Evolutionary conservation across 1,284 basidiomycete genomes (phyloP).

Genomic region (Sutorius eximius): DNA sequence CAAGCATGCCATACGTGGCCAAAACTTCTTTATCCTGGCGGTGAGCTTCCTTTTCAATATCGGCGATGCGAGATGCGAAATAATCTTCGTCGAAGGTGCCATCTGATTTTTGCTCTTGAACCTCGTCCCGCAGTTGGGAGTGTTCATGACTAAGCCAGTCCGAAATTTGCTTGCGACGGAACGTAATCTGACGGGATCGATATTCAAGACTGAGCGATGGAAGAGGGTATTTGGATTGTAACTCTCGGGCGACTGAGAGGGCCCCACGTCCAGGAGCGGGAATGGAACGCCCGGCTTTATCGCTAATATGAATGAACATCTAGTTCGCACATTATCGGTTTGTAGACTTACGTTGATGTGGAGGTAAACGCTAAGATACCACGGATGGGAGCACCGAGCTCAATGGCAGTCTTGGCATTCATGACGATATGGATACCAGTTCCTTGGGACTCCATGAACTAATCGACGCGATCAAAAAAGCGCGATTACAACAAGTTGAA

Average conservation of each 20-base stretch:
- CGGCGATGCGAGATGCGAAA: conserved; percentile 69
- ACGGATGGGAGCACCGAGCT: conserved; percentile 92
- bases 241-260: conserved; percentile 82
- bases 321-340: not conserved
- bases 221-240: conserved; percentile 70
- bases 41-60: conserved; percentile 86
- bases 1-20: conserved; percentile 92
- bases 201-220: conserved; percentile 83
- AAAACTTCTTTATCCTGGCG: conserved; percentile 91
- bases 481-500: conserved; percentile 1
- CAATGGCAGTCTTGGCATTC: conserved; percentile 93
- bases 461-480: conserved; percentile 18
- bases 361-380: conserved; percentile 95
- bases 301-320: conserved; percentile 45
- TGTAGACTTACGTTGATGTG: conserved; percentile 79
- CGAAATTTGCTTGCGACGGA: conserved; percentile 91
- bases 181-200: conserved; percentile 86
- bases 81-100: conserved; percentile 65
- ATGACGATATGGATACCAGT: conserved; percentile 96
- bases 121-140: conserved; percentile 76
- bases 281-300: conserved; percentile 93
- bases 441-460: conserved; percentile 98
- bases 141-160: conserved; percentile 93
- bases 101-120: conserved; percentile 59
- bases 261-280: conserved; percentile 93